Base-by-base conservation (phyloP, 2,329 filamentous ascomycete species). In the Aureobasidium sp. region DNA sequence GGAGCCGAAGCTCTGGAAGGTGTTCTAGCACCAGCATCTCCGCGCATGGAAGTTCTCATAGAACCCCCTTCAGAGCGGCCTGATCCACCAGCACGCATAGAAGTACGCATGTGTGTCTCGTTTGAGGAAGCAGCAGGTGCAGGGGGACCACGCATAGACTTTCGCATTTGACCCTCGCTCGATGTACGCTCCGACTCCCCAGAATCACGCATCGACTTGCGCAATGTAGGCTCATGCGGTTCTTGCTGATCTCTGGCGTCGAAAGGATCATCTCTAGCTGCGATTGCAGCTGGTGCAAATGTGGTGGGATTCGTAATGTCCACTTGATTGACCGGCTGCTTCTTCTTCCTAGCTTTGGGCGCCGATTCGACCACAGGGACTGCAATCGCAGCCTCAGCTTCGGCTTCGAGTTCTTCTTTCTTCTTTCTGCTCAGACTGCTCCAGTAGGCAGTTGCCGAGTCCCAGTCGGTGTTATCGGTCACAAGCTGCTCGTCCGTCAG, bases 381-480 rank as follows among this genome's bases (percentile, higher is more conserved):
- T 7, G 41, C 29, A 11, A 37, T 66, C 9, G 71, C 68, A 16
- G 71, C 69, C 32, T 72, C 71, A 2, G 81, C 81, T 62, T 86
- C 84, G 4, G 74, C 76, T 68, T 86, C 84, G 36, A 87, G 78
- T 68, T 85, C 81, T 7, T 81, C 81, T 47, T 85, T 82, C 68
- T 86, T 84, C 36, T 87, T 82, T 1, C 79, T 77, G 8, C 81
- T 85, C 7, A 91, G 73, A 57, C 83, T 82, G 64, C 81, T 85
- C 88, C 88, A 91, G 67, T 87, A 90, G 0, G 82, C 77, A 67
- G 87, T 88, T 16, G 86, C 82, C 59, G 82, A 79, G 64, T 85
- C 83, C 89, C 88, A 91, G 60, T 87, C 83, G 63, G 64, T 65
- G 29, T 54, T 63, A 30, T 79, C 75, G n/a, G 62, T 62, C 61